Percentiles rank a stretch among this genome's conserved stretches.
Conservation (phyloP, 176 grass and related monocot genomes). For the Secale cereale region DNA sequence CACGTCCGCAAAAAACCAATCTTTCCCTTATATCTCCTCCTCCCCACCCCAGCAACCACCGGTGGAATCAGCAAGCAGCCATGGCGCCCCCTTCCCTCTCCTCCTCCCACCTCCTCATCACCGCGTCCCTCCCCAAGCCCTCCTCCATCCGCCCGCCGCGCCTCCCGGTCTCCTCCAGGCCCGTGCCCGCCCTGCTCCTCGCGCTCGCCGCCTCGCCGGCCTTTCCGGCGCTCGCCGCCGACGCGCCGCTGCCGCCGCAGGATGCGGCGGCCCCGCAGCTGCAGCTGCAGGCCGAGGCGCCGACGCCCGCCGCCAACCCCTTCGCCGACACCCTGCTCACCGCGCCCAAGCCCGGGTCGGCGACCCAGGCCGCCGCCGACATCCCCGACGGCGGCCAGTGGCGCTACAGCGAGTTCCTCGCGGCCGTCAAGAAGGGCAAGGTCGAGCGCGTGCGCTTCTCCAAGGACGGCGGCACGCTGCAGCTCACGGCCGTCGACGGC, state of each 20-base stretch:
- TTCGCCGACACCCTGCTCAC: slow-evolving; percentile 66
- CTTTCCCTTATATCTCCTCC: slow-evolving; percentile 11
- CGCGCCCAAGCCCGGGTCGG: slow-evolving; percentile 42
- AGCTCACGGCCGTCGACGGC: slow-evolving; percentile 81
- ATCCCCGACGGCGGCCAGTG: slow-evolving; percentile 82
- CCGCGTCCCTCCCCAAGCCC: slow-evolving; percentile 61
- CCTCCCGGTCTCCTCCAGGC: slow-evolving; percentile 19
- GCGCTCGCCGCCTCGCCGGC: slow-evolving; percentile 37
- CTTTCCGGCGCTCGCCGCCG: slow-evolving; percentile 49
- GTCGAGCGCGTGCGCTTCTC: slow-evolving; percentile 89
- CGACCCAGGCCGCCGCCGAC: slow-evolving; percentile 30
- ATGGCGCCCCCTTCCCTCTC: slow-evolving; percentile 56
- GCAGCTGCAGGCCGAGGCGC: slow-evolving; percentile 55
- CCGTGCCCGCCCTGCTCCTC: slow-evolving; percentile 35
- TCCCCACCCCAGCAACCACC: neutral
- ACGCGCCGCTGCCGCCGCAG: neutral
- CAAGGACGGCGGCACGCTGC: slow-evolving; percentile 74
- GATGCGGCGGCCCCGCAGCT: neutral
- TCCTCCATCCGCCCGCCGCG: slow-evolving; percentile 26
- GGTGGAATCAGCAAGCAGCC: slow-evolving; percentile 16
- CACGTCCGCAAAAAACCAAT: slow-evolving; percentile 44
- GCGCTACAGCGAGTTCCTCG: slow-evolving; percentile 97
- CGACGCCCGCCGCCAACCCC: slow-evolving; percentile 45
- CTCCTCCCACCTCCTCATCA: slow-evolving; percentile 63
- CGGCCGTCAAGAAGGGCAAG: slow-evolving; percentile 83